These are phyloP conservation scores for Magnolia officinalis DNA, from an alignment of 164 flowering plant genomes.

Conservation along the genomic window DNA sequence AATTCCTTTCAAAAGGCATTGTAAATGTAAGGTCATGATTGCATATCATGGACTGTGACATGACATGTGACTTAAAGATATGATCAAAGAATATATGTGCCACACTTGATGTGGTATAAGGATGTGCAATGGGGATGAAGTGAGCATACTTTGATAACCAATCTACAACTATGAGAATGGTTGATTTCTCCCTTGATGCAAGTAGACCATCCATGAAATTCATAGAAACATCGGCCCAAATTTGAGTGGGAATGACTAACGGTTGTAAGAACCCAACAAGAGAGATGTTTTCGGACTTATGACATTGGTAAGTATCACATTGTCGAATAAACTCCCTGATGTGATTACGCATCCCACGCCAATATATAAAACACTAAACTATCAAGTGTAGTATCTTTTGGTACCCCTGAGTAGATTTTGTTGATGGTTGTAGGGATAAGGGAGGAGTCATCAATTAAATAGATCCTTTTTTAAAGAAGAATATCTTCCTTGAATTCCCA, in stretches of 20 bases:
- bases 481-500: neutral
- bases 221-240: neutral
- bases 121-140: constrained; percentile 3
- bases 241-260: neutral
- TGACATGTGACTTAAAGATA: constrained; percentile 6
- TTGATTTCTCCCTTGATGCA: neutral
- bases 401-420: constrained; percentile 1
- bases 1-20: neutral
- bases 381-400: constrained; percentile 5
- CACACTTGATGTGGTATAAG: neutral
- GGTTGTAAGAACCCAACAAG: neutral
- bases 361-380: neutral
- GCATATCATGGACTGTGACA: neutral
- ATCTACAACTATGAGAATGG: constrained; percentile 7
- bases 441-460: neutral
- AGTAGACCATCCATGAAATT: constrained; percentile 2
- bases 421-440: neutral
- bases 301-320: neutral
- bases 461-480: neutral
- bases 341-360: neutral
- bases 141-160: neutral
- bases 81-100: neutral
- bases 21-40: neutral
- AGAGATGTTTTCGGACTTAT: neutral
- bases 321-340: neutral